Percentiles rank a stretch among this genome's conserved stretches.
These are phyloP conservation scores for Globisporangium apiculatum DNA, from an alignment of 352 stramenopile species.

Conservation along the genomic window DNA sequence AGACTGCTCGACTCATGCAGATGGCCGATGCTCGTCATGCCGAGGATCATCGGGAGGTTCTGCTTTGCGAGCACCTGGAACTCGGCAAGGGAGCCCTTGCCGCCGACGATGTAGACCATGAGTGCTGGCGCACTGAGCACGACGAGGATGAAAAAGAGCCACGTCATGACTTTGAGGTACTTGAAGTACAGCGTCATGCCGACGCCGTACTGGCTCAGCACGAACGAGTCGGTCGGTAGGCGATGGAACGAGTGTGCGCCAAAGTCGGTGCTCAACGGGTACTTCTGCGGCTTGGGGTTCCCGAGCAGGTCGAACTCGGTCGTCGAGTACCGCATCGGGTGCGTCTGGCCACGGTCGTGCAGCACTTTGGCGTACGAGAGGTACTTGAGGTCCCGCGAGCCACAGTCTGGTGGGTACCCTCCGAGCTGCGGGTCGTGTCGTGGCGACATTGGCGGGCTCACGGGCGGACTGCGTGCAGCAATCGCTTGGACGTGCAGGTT, in stretches of 20 bases:
- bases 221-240: slow-evolving; percentile 62
- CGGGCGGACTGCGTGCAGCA: background rate
- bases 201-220: slow-evolving; percentile 72
- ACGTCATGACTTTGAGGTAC: slow-evolving; percentile 82
- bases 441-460: slow-evolving; percentile 20
- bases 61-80: slow-evolving; percentile 60
- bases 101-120: slow-evolving; percentile 58
- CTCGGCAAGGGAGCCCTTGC: slow-evolving; percentile 45
- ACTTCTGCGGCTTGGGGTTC: slow-evolving; percentile 45
- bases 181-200: slow-evolving; percentile 82
- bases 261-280: slow-evolving; percentile 62
- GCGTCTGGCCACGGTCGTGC: slow-evolving; percentile 57
- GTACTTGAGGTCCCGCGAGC: slow-evolving; percentile 67
- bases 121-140: slow-evolving; percentile 53
- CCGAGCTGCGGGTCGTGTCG: slow-evolving; percentile 55
- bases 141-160: slow-evolving; percentile 75
- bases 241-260: slow-evolving; percentile 73
- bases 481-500: background rate
- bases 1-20: slow-evolving; percentile 57
- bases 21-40: slow-evolving; percentile 76
- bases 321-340: slow-evolving; percentile 70
- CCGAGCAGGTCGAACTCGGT: slow-evolving; percentile 45
- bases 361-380: slow-evolving; percentile 71
- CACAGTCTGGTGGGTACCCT: slow-evolving; percentile 71
- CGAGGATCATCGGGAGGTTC: slow-evolving; percentile 55